Conservation (phyloP, 2,329 filamentous ascomycete genomes). For the Cladophialophora bantiana region DNA sequence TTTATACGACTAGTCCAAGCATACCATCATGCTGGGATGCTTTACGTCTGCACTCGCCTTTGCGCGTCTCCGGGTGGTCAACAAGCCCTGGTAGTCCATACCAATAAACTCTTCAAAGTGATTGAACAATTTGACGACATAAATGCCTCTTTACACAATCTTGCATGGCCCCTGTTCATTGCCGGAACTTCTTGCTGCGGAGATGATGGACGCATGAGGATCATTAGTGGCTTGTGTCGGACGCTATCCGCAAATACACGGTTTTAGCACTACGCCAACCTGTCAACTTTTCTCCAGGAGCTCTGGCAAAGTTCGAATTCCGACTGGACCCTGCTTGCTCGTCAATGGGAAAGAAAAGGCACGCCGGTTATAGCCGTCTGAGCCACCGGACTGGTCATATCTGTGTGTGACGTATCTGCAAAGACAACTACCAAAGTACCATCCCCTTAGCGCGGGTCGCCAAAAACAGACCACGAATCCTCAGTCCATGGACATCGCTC, state of each 20-base stretch:
- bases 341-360: conserved; percentile 10
- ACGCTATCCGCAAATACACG: conserved; percentile 1
- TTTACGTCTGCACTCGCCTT: conserved; percentile 7
- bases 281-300: conserved; percentile 12
- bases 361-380: conserved; percentile 9
- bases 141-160: conserved; percentile 4
- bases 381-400: neutral
- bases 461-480: neutral
- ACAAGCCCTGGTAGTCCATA: neutral
- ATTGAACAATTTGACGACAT: conserved; percentile 18
- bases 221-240: neutral
- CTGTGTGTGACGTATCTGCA: neutral
- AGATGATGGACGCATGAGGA: neutral
- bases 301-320: conserved; percentile 13
- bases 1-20: conserved; percentile 9
- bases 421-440: neutral
- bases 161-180: conserved; percentile 17
- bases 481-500: neutral
- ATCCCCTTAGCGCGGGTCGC: neutral
- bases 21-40: conserved; percentile 9
- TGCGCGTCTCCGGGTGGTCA: neutral
- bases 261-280: conserved; percentile 12
- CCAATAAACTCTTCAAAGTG: conserved; percentile 8
- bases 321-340: conserved; percentile 14
- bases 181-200: conserved; percentile 14